Conservation (phyloP, 495 filamentous ascomycete genomes). For the Delitschia confertaspora region DNA sequence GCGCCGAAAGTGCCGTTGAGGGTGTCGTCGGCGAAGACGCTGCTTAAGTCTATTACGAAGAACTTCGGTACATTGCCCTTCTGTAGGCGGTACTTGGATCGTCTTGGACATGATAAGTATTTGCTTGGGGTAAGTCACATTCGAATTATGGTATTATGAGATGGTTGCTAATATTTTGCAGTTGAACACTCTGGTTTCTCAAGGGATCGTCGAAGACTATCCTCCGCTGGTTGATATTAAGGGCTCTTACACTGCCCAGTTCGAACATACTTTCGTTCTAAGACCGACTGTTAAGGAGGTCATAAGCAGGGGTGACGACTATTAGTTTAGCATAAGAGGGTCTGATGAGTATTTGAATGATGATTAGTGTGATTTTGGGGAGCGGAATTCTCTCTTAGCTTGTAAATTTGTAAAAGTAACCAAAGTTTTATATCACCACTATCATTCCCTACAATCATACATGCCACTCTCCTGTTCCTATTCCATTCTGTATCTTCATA, state of each 20-base stretch:
- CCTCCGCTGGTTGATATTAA: conserved; percentile 85
- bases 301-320: conserved; percentile 85
- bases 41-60: conserved; percentile 52
- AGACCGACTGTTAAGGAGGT: conserved; percentile 86
- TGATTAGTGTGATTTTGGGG: neutral
- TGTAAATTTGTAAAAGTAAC: too few relatives aligned
- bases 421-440: too few relatives aligned
- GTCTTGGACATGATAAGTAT: conserved; percentile 53
- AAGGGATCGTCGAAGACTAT: conserved; percentile 82
- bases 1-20: conserved; percentile 44
- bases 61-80: conserved; percentile 58
- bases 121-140: conserved; percentile 44
- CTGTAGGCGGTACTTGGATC: conserved; percentile 54
- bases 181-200: conserved; percentile 80
- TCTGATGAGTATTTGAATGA: neutral
- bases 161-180: conserved; percentile 33
- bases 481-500: too few relatives aligned
- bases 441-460: too few relatives aligned
- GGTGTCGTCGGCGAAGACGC: conserved; percentile 48
- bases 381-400: too few relatives aligned
- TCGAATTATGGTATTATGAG: neutral
- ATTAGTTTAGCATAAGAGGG: conserved; percentile 37
- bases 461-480: too few relatives aligned
- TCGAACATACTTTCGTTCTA: conserved; percentile 85
- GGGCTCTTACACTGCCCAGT: conserved; percentile 92